Conservation (phyloP, 139 green algal genomes). For the Gonium pectorale region DNA sequence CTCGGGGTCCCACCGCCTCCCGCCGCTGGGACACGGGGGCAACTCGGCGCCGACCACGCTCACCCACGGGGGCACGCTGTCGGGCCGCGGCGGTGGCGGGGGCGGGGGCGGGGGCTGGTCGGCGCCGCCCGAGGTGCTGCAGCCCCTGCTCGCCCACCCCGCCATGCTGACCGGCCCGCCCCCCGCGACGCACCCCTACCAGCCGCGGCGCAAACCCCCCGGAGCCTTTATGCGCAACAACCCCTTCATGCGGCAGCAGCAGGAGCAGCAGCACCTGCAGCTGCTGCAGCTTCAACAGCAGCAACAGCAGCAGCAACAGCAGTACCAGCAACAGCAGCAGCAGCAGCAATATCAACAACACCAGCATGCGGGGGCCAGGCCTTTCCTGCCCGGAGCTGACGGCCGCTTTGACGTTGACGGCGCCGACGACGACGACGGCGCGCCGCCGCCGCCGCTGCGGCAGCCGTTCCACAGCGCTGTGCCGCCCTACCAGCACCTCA, state of each 20-base stretch:
- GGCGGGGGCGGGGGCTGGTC: neutral
- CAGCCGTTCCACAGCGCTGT: too few relatives aligned
- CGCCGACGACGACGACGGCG: neutral
- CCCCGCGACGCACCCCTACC: constrained; percentile 24
- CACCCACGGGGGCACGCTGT: neutral
- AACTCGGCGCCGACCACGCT: neutral
- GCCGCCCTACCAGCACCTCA: neutral
- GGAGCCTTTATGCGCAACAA: constrained; percentile 47
- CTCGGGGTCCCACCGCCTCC: neutral
- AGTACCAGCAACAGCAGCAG: neutral
- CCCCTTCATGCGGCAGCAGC: constrained; percentile 20
- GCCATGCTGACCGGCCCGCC: constrained; percentile 1
- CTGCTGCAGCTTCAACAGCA: neutral
- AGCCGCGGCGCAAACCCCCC: constrained; percentile 34
- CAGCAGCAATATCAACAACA: neutral
- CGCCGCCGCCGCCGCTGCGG: too few relatives aligned
- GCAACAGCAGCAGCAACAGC: neutral
- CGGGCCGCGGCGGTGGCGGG: neutral
- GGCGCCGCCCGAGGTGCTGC: neutral
- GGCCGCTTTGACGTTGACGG: neutral
- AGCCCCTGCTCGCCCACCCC: neutral
- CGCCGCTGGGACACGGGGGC: constrained; percentile 21
- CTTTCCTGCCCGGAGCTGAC: neutral
- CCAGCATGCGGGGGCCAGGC: neutral
- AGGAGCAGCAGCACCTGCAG: neutral